phyloP scores from a whole-genome alignment of 2,329 filamentous ascomycete species.

The Fusarium ambrosium region DNA sequence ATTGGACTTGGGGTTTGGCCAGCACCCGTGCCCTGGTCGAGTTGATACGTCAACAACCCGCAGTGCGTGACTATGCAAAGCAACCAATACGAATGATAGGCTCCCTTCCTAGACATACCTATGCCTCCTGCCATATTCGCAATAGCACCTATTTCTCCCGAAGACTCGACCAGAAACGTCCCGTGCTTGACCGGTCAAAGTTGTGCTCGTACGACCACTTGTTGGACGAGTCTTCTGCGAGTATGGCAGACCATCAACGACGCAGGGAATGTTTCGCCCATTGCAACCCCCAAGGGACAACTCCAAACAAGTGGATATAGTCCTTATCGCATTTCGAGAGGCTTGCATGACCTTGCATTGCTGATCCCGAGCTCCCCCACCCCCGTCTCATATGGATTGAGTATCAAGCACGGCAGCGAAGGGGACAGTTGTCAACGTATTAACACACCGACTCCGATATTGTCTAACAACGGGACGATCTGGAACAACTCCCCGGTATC shows the following conservation, averaged over 20 bases:
- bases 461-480: not conserved
- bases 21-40: not conserved
- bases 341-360: not conserved
- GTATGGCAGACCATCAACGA: not conserved
- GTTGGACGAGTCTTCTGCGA: not conserved
- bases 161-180: not conserved
- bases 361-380: not conserved
- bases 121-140: not conserved
- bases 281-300: not conserved
- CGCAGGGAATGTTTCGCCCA: not conserved
- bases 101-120: not conserved
- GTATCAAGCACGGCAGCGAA: not conserved
- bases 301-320: not conserved
- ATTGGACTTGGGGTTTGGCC: not conserved
- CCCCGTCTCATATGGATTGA: not conserved
- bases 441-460: not conserved
- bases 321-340: not conserved
- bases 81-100: not conserved
- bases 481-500: not conserved
- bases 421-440: not conserved
- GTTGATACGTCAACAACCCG: not conserved
- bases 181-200: not conserved
- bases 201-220: not conserved
- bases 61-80: not conserved
- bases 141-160: not conserved